A percentile compares a stretch with the other conserved stretches of the same genome.
Conservation (phyloP, 352 stramenopile species). For the Globisporangium camurandrum region DNA sequence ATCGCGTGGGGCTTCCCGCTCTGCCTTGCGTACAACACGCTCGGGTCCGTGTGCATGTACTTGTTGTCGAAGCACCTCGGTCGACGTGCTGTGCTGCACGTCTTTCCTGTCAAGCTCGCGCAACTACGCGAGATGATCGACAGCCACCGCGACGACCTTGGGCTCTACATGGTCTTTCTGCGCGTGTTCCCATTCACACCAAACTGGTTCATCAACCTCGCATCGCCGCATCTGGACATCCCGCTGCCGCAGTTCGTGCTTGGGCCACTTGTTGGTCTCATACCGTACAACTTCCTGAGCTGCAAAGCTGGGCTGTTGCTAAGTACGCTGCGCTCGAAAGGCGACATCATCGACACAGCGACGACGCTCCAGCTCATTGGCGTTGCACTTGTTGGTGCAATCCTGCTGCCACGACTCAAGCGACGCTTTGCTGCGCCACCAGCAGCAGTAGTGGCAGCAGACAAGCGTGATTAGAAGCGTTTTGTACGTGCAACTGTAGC, state of each 20-base stretch:
- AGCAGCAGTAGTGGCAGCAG: not conserved
- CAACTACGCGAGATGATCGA: conserved; percentile 50
- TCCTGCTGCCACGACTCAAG: conserved; percentile 61
- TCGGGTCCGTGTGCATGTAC: conserved; percentile 74
- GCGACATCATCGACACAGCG: conserved; percentile 72
- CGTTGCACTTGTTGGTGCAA: conserved; percentile 44
- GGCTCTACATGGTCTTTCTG: conserved; percentile 79
- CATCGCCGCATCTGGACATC: conserved; percentile 66
- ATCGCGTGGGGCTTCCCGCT: conserved; percentile 62
- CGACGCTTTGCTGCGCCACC: conserved; percentile 37
- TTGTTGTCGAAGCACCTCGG: conserved; percentile 55
- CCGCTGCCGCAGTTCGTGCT: conserved; percentile 52
- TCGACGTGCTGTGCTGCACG: conserved; percentile 35
- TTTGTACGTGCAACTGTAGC: too few species aligned
- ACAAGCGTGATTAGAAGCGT: conserved; percentile 28
- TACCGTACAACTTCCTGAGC: conserved; percentile 82
- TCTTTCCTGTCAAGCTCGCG: conserved; percentile 45
- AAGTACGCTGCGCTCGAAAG: conserved; percentile 51
- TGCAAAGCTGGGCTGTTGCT: conserved; percentile 76
- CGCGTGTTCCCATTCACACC: conserved; percentile 78
- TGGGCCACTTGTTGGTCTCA: conserved; percentile 54
- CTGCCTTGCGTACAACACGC: conserved; percentile 74
- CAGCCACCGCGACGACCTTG: conserved; percentile 60
- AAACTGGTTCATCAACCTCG: conserved; percentile 86
- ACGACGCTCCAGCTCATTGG: conserved; percentile 72